A percentile compares a stretch with the other conserved stretches of the same genome.
Evolutionary conservation across 2,329 filamentous ascomycete genomes (phyloP).

Genomic region (Fusarium ambrosium): DNA sequence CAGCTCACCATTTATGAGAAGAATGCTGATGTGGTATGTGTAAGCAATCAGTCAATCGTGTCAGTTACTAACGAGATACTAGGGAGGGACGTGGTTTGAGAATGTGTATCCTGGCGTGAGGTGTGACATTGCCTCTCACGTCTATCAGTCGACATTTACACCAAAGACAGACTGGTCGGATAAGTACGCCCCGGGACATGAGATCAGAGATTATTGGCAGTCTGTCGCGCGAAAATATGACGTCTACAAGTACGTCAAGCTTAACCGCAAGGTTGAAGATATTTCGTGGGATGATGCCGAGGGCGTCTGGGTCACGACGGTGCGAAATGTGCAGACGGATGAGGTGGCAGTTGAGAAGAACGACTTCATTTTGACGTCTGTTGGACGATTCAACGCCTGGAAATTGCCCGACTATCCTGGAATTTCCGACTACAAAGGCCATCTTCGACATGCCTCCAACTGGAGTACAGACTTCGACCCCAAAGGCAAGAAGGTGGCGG

Average conservation of each 20-base stretch:
- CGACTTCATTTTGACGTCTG: constrained; percentile 73
- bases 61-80: not conserved
- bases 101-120: constrained; percentile 74
- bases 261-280: constrained; percentile 67
- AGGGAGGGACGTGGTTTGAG: constrained; percentile 68
- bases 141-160: constrained; percentile 77
- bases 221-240: constrained; percentile 72
- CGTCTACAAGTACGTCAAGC: constrained; percentile 70
- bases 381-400: constrained; percentile 76
- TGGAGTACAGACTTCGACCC: constrained; percentile 69
- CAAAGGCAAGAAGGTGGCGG: constrained; percentile 64
- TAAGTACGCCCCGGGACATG: constrained; percentile 74
- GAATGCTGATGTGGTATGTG: constrained; percentile 73
- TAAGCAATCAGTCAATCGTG: no score
- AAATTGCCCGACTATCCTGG: constrained; percentile 73
- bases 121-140: constrained; percentile 78
- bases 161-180: constrained; percentile 79
- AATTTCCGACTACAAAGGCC: constrained; percentile 66
- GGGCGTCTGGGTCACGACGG: constrained; percentile 67
- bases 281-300: constrained; percentile 68
- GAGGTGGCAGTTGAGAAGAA: constrained; percentile 60
- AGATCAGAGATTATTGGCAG: constrained; percentile 78
- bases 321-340: constrained; percentile 56
- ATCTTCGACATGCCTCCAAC: constrained; percentile 71
- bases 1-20: constrained; percentile 77